Evolutionary conservation across 768 basidiomycete species (phyloP), one percentile per base, ranked within the genome.

Genomic region (Brasilioporus rufonigricans): DNA sequence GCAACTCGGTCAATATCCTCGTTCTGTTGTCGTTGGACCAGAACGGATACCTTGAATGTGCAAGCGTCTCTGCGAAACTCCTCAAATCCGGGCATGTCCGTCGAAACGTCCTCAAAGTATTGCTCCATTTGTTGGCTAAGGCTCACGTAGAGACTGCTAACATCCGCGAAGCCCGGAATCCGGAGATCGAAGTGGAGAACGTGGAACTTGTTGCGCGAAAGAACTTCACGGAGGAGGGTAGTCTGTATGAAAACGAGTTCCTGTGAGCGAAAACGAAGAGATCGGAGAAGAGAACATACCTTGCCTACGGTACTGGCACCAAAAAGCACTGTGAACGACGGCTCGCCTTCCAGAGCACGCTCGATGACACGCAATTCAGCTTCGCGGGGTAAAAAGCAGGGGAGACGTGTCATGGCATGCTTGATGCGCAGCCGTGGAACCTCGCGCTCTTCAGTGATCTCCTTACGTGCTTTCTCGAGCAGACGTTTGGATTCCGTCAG

Each of bases 291-390:
- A 50, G 29, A 12, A 52, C 65, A 11, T 53, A 83, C 89, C 83
- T 93, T 93, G 56, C 91, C 91, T 2, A 87, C 87, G 10, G 86
- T 85, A 57, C 87, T 88, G 29, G 89, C 87, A 4, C 91, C 91
- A 54, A 89, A 91, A 9, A 92, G 73, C 9, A 92, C 77, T 0
- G 88, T 91, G 64, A 92, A 92, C 1, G 87, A 82, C 5, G 91
- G 89, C 32, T 90, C 86, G 10, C 77, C 69, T 51, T 83, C 83
- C 26, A 92, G 69, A 3, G 78, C 76, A 51, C 84, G 80, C 63
- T 87, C 84, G 33, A 93, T 74, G 18, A 83, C 81, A 55, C 77
- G 77, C 45, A 82, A 71, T 69, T 93, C 91, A 16, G 80, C 78
- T 41, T 79, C 83, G 4, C 91, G 80, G 49, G 83, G 77, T 60